Evolutionary conservation across 2,329 filamentous ascomycete species (phyloP).

Genomic region (Bimuria novae-zelandiae): DNA sequence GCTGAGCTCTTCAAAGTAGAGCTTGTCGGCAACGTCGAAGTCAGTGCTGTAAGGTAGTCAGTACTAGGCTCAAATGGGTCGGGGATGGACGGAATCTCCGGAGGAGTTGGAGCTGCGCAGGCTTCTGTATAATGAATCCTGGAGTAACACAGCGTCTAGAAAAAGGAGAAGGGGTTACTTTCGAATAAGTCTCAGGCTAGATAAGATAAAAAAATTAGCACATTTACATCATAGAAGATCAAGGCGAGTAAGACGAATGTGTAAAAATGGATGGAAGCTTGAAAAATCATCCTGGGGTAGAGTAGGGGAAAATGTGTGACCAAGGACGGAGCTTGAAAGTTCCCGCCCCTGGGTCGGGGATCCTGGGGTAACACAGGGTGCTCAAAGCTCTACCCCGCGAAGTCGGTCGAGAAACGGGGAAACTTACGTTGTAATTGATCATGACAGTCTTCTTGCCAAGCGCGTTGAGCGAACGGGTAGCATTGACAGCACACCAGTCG

Average conservation of each 20-base stretch:
- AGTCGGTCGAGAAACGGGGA: neutral
- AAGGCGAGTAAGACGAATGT: too few relatives aligned
- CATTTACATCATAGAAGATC: neutral
- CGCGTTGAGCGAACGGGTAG: conserved; percentile 77
- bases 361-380: too few relatives aligned
- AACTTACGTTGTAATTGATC: conserved; percentile 76
- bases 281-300: too few relatives aligned
- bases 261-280: too few relatives aligned
- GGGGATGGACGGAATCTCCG: neutral
- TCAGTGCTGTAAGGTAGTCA: conserved; percentile 66
- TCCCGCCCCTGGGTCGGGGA: neutral
- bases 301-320: neutral
- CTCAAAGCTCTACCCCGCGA: too few relatives aligned
- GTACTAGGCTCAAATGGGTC: neutral
- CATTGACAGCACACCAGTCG: conserved; percentile 96
- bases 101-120: neutral
- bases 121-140: neutral
- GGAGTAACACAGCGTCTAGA: neutral
- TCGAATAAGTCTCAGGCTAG: neutral
- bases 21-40: conserved; percentile 83
- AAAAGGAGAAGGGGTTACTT: neutral
- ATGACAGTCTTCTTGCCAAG: conserved; percentile 98
- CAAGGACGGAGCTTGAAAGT: neutral
- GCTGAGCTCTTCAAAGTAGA: conserved; percentile 96
- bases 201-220: neutral